A percentile compares a stretch with the other conserved stretches of the same genome.
Conservation (phyloP, 768 basidiomycete species). For the Mycena capillaripes region DNA sequence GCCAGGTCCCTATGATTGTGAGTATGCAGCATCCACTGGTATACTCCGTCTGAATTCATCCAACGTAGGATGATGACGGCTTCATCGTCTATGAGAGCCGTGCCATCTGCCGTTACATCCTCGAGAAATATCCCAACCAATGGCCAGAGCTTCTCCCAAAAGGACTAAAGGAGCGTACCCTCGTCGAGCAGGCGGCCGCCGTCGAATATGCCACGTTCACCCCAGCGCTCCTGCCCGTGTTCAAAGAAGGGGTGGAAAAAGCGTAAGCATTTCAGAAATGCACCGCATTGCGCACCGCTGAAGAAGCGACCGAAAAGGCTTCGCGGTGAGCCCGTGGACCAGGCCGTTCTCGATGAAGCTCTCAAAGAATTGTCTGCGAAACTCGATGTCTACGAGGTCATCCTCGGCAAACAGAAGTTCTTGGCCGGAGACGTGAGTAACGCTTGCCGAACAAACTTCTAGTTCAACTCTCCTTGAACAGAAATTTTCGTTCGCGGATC, state of each 20-base stretch:
- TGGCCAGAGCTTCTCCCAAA: not conserved
- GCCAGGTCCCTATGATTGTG: not conserved
- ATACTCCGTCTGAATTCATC: not conserved
- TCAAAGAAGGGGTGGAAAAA: not conserved
- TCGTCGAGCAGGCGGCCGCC: not conserved
- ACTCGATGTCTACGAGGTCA: conserved; percentile 66
- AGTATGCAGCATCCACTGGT: not conserved
- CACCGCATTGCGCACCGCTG: too few species aligned
- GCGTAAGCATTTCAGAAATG: not conserved
- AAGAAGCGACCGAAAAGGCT: not conserved
- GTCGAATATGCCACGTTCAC: not conserved
- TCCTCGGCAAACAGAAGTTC: conserved; percentile 66
- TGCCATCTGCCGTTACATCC: conserved; percentile 12
- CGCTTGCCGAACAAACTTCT: not conserved
- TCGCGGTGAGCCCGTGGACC: conserved; percentile 17
- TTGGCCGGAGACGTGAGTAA: conserved; percentile 38
- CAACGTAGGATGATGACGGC: conserved; percentile 8
- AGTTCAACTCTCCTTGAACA: not conserved
- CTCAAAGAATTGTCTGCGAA: conserved; percentile 49
- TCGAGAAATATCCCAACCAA: conserved; percentile 9
- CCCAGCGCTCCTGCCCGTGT: not conserved
- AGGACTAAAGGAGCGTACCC: not conserved
- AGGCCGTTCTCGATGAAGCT: conserved; percentile 43
- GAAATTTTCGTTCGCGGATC: not conserved
- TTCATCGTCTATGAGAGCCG: conserved; percentile 15